Percentiles rank a stretch among this genome's conserved stretches.
These are phyloP conservation scores for Rostrohypoxylon terebratum DNA, from an alignment of 495 filamentous ascomycete species.

Conservation along the genomic window DNA sequence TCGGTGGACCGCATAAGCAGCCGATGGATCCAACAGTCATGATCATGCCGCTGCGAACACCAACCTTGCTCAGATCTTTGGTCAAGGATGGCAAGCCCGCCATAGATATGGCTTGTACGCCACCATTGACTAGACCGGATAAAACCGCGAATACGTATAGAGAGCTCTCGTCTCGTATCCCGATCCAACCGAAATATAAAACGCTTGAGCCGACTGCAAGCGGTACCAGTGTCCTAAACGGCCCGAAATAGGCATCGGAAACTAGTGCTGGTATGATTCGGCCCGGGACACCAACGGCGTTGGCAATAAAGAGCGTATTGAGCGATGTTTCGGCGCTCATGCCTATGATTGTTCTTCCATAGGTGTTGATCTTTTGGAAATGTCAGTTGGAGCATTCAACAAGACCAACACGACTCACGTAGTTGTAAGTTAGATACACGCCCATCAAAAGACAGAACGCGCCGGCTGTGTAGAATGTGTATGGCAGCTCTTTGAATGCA, in stretches of 20 bases:
- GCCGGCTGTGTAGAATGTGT: conserved; percentile 65
- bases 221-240: conserved; percentile 72
- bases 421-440: conserved; percentile 56
- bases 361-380: conserved; percentile 60
- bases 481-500: conserved; percentile 52
- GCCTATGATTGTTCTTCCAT: conserved; percentile 58
- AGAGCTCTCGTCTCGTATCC: conserved; percentile 56
- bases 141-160: conserved; percentile 71
- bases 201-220: conserved; percentile 52
- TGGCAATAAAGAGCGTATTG: conserved; percentile 72
- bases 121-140: conserved; percentile 71
- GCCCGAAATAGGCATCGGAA: conserved; percentile 67
- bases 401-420: conserved; percentile 25
- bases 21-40: conserved; percentile 73
- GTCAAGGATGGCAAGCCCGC: conserved; percentile 69
- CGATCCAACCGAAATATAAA: conserved; percentile 63
- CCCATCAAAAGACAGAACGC: conserved; percentile 62
- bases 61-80: conserved; percentile 69
- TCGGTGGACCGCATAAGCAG: conserved; percentile 71
- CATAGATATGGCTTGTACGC: conserved; percentile 74
- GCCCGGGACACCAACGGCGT: conserved; percentile 74
- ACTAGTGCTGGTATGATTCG: conserved; percentile 70
- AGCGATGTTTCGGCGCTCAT: conserved; percentile 56
- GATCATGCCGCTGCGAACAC: conserved; percentile 75
- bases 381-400: conserved; percentile 58